Evolutionary conservation across 2,329 filamentous ascomycete species (phyloP).

Genomic region (Hypoxylon sp.): DNA sequence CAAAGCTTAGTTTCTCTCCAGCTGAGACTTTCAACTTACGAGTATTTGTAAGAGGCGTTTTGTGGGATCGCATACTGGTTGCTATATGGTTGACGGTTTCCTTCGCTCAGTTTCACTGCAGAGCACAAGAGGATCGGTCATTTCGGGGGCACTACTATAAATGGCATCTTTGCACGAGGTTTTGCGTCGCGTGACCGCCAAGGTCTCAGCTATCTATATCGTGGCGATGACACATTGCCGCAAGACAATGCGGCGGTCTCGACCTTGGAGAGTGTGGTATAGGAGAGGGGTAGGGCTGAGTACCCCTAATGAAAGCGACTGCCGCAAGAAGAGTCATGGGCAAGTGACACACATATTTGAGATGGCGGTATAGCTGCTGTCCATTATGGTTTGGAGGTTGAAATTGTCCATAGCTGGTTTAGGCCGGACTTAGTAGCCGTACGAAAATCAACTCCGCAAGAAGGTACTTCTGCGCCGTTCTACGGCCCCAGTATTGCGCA

Average conservation of each 20-base stretch:
- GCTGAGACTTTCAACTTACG: constrained; percentile 24
- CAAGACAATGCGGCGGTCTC: constrained; percentile 11
- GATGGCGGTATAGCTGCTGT: constrained; percentile 11
- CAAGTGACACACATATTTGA: constrained; percentile 5
- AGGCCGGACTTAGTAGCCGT: constrained; percentile 11
- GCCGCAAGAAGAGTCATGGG: constrained; percentile 11
- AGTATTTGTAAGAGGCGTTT: constrained; percentile 26
- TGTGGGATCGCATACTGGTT: constrained; percentile 22
- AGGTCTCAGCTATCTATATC: constrained; percentile 37
- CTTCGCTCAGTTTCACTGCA: constrained; percentile 34
- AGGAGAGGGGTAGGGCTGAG: constrained; percentile 13
- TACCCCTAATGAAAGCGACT: constrained; percentile 1
- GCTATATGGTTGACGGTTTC: constrained; percentile 15
- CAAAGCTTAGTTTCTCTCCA: constrained; percentile 13
- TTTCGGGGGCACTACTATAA: constrained; percentile 40
- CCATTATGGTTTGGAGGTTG: constrained; percentile 14
- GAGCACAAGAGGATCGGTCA: constrained; percentile 41
- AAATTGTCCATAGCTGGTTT: constrained; percentile 16
- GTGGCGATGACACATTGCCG: constrained; percentile 26
- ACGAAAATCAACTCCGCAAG: constrained; percentile 3
- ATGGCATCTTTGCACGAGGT: constrained; percentile 39
- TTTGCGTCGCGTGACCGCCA: constrained; percentile 39
- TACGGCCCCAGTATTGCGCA: constrained; percentile 12
- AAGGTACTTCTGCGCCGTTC: constrained; percentile 16
- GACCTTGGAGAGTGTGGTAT: constrained; percentile 13